Evolutionary conservation across 805 yeast species (phyloP).

Genomic region (Wickerhamiella siamensis): DNA sequence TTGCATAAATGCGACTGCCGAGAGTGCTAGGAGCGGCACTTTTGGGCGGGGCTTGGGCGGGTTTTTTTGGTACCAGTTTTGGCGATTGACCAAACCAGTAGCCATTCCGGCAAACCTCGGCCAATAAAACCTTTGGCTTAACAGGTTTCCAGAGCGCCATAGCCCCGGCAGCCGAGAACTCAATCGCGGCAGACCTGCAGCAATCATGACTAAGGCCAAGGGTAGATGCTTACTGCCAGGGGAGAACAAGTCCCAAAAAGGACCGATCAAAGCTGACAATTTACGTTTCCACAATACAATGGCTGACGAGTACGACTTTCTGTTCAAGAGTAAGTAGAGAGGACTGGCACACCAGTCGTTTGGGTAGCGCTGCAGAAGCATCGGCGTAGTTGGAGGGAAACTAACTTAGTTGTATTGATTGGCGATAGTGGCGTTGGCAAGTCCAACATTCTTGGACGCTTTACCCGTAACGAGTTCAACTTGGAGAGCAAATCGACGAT

Average conservation of each 20-base stretch:
- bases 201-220: slow-evolving; percentile 1
- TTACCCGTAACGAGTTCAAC: slow-evolving; percentile 91
- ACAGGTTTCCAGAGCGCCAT: too few species aligned
- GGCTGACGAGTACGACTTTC: slow-evolving; percentile 75
- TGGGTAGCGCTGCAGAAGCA: neutral
- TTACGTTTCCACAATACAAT: slow-evolving; percentile 14
- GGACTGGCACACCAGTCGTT: too few species aligned
- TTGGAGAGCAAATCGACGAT: slow-evolving; percentile 87
- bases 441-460: slow-evolving; percentile 82
- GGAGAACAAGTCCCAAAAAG: neutral
- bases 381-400: neutral
- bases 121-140: too few species aligned
- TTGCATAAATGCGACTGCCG: slow-evolving; percentile 3
- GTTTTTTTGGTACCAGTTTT: too few species aligned
- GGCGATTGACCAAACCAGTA: too few species aligned
- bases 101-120: too few species aligned
- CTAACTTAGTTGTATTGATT: slow-evolving; percentile 57
- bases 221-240: neutral
- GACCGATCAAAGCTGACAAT: neutral
- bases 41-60: too few species aligned
- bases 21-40: neutral
- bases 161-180: neutral
- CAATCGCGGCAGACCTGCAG: slow-evolving; percentile 1
- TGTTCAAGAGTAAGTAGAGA: slow-evolving; percentile 44
- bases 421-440: slow-evolving; percentile 98